Base-by-base conservation (phyloP, 257 asterid species). In the Plantago elongata region DNA sequence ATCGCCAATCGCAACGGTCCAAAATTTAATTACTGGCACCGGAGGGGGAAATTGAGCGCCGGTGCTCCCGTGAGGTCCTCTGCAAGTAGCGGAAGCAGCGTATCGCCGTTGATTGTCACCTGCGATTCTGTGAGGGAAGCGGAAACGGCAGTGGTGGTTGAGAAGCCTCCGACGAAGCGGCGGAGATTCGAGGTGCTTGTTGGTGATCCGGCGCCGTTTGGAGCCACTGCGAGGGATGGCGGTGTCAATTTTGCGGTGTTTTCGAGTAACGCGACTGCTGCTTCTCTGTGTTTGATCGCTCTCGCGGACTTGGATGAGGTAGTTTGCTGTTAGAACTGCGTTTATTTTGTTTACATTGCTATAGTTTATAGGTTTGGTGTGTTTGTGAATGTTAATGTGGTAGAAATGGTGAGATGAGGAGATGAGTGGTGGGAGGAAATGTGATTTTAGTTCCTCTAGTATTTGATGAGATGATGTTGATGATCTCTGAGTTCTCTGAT, bases 131-230 rank as follows among this genome's bases (percentile, higher is more conserved):
- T 76, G 44, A 68, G 60, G 29, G 72, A 75, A 61, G 67, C 72
- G 47, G 95, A 83, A 40, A 74, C 84, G 9, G 79, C 87, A n/a
- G 83, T 79, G 45, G 87, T 76, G 69, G 86, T 83, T 68, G 88
- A 82, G 75, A 81, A 74, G 75, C 86, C 82, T n/a, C 80, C 77
- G 60, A 54, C 54, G 0, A 66, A 49, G 54, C 74, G 22, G 16
- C 77, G 66, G 3, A 82, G 75, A 49, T 85, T 86, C 44, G 81
- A 84, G 85, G 85, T 89, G 37, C 71, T 77, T 9, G 64, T 80
- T 46, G 99, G 96, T 60, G 49, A 76, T 60, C 96, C 99, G 52
- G 54, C 77, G 76, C 99, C 99, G 63, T 87, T 84, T 74, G 99
- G 97, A 49, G 97, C 99, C 75, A 83, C 96, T n/a, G 52, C 66